Evolutionary conservation across 306 rosid genomes (phyloP), one percentile per base, ranked within the genome.

Genomic region (Prosopis cineraria): DNA sequence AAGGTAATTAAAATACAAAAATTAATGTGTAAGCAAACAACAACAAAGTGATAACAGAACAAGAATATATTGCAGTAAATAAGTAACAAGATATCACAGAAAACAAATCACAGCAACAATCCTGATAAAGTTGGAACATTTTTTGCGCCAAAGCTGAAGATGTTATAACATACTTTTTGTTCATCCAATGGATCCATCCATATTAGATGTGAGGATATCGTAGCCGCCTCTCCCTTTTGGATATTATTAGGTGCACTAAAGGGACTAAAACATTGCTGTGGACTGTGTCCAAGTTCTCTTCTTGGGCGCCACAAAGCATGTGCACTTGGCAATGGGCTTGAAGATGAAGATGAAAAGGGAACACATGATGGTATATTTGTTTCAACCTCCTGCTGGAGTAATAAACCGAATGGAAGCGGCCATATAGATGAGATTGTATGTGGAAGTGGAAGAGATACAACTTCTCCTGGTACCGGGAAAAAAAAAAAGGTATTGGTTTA

Each of bases 341-440:
- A 60, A 68, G 90, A 88, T 73, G 93, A 60, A 68, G 90, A 88
- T 72, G 93, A 83, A 78, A 81, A 84, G 9, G 90, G 84, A 85
- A 78, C 81, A 71, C 74, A 83, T 5, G 86, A 72, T 20, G 84
- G 55, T 45, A 88, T 80, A 84, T 72, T 84, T 78, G 82, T 71
- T 69, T 90, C 92, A 78, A 84, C 86, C 67, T 90, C 90, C 74
- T 90, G 98, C 87, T 90, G 95, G 73, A 94, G 88, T 70, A 94
- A 74, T 78, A 94, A 85, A 85, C 97, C 98, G 88, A 88, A 94
- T 55, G 98, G 97, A 82, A 94, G 91, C 62, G 98, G 82, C 98
- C 97, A 94, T 85, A 94, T 91, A 1, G 95, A 90, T 58, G 87
- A 64, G 69, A 92, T 73, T 68, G 90, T 82, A 22, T 82, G 90